phyloP scores from a whole-genome alignment of 1,284 basidiomycete species.

The Ustilago cynodontis region DNA sequence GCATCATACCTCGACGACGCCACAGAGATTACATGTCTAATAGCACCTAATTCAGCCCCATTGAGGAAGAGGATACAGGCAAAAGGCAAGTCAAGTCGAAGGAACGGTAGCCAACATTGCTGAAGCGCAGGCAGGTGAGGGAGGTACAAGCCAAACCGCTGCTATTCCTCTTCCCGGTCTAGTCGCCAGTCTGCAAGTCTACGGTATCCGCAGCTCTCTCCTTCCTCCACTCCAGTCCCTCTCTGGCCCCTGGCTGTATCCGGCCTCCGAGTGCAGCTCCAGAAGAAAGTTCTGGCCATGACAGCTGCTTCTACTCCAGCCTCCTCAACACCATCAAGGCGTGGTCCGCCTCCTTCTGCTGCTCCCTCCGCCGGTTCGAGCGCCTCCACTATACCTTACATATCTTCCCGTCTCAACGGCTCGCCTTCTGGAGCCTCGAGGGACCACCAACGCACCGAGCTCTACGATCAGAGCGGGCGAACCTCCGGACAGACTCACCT shows the following conservation, averaged over 20 bases:
- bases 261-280: conserved; percentile 18
- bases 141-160: background rate
- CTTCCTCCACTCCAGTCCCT: conserved; percentile 10
- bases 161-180: conserved; percentile 20
- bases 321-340: conserved; percentile 24
- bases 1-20: conserved; percentile 1
- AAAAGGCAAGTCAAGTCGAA: background rate
- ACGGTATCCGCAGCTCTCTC: conserved; percentile 7
- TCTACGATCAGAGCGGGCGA: conserved; percentile 28
- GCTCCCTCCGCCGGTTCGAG: background rate
- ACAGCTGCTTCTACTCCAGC: conserved; percentile 21
- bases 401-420: conserved; percentile 11
- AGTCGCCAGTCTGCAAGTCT: conserved; percentile 24
- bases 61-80: background rate
- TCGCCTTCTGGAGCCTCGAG: background rate
- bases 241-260: background rate
- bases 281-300: conserved; percentile 23
- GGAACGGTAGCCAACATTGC: background rate
- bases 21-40: background rate
- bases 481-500: background rate
- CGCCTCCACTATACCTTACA: background rate
- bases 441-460: conserved; percentile 12
- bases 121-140: background rate
- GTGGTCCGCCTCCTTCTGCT: conserved; percentile 7
- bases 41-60: background rate